phyloP scores from a whole-genome alignment of 345 rosid species.

The Corymbia maculata region DNA sequence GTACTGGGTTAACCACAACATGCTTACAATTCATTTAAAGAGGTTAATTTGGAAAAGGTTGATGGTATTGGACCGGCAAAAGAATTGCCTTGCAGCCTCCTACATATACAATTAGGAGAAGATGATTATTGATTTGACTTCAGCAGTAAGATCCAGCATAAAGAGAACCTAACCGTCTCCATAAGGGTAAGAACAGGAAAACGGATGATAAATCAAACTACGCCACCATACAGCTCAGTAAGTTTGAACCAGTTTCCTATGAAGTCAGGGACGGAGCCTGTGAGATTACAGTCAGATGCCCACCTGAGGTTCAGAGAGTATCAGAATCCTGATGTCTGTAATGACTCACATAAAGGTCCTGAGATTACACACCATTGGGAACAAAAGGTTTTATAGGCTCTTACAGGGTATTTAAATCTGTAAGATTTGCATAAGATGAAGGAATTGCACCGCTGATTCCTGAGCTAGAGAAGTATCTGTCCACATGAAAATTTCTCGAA shows the following conservation, averaged over 20 bases:
- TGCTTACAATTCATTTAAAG: neutral
- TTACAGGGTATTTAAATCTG: neutral
- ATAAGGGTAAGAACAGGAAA: neutral
- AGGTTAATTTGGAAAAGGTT: neutral
- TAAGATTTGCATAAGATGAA: neutral
- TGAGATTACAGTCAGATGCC: conserved; percentile 46
- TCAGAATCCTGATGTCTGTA: neutral
- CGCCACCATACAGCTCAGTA: conserved; percentile 24
- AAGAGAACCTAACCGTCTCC: neutral
- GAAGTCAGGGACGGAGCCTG: conserved; percentile 62
- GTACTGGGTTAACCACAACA: neutral
- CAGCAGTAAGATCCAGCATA: neutral
- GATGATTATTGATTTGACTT: neutral
- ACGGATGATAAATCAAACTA: neutral
- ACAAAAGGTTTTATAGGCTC: neutral
- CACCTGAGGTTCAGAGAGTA: conserved; percentile 21
- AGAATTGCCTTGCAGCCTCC: conserved; percentile 1
- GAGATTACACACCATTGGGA: neutral
- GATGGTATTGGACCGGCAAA: conserved; percentile 1
- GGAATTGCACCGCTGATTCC: neutral
- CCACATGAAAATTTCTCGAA: neutral
- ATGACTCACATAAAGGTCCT: neutral
- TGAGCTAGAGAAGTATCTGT: neutral
- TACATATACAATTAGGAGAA: neutral
- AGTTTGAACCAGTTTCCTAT: conserved; percentile 65